Evolutionary conservation across 495 filamentous ascomycete species (phyloP).

Genomic region (Penicillium verhagenii): DNA sequence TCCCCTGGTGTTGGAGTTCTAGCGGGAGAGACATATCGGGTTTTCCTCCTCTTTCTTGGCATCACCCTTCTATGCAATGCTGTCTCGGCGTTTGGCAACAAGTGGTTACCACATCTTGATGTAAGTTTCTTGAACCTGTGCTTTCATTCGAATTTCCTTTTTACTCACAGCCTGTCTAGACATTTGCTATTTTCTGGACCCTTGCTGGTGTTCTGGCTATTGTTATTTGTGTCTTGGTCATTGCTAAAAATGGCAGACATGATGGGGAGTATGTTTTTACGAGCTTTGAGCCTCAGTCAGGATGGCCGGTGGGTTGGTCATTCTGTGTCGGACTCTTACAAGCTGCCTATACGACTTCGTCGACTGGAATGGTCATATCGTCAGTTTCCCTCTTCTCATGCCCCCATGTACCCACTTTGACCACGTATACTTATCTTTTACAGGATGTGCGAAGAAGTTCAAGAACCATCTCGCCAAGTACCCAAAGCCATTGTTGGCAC

Average conservation of each 20-base stretch:
- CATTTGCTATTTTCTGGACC: conserved; percentile 61
- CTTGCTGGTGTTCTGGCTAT: conserved; percentile 53
- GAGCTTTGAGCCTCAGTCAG: conserved; percentile 50
- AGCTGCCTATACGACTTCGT: conserved; percentile 53
- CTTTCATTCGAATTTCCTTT: neutral
- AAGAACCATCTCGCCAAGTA: conserved; percentile 56
- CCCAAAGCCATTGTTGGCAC: conserved; percentile 65
- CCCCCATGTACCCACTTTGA: neutral
- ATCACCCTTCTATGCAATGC: conserved; percentile 46
- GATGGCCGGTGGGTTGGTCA: conserved; percentile 59
- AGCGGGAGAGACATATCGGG: conserved; percentile 35
- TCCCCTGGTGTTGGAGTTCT: conserved; percentile 31
- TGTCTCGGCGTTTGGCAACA: conserved; percentile 19
- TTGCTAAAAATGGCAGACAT: conserved; percentile 45
- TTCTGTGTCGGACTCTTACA: conserved; percentile 58
- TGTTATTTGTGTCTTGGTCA: conserved; percentile 51
- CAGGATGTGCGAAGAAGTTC: conserved; percentile 62
- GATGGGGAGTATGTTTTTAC: conserved; percentile 54
- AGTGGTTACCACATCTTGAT: conserved; percentile 37
- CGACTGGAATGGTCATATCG: conserved; percentile 44
- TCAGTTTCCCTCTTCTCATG: conserved; percentile 1
- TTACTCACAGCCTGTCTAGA: conserved; percentile 28
- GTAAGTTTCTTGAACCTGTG: conserved; percentile 30
- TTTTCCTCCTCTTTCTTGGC: conserved; percentile 55
- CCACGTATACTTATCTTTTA: conserved; percentile 9